Evolutionary conservation across 192 early-diverging fungal genomes (phyloP).

Genomic region (Coemansia sp.): DNA sequence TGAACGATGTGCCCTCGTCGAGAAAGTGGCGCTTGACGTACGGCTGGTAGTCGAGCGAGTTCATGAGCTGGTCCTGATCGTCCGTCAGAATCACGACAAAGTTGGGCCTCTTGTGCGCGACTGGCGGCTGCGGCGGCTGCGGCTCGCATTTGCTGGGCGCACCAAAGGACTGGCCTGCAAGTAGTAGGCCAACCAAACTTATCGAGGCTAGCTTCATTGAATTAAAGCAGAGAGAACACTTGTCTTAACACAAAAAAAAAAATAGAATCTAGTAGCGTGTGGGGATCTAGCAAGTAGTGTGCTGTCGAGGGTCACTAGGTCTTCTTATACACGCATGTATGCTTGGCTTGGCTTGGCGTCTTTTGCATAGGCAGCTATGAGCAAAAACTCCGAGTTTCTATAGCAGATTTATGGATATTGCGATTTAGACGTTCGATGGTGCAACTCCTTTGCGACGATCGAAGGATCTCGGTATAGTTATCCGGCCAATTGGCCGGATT

Average conservation of each 20-base stretch:
- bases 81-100: conserved; percentile 69
- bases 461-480: neutral
- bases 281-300: neutral
- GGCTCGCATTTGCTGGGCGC: neutral
- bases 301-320: neutral
- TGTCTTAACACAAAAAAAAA: neutral
- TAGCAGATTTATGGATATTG: neutral
- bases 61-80: too few relatives aligned
- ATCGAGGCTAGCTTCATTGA: neutral
- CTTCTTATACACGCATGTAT: neutral
- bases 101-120: conserved; percentile 58
- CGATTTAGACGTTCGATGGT: neutral
- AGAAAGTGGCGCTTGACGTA: too few relatives aligned
- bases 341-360: neutral
- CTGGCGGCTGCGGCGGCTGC: neutral
- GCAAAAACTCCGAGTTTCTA: too few relatives aligned
- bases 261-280: neutral
- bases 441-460: neutral
- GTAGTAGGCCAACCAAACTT: neutral
- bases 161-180: neutral
- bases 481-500: neutral
- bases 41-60: too few relatives aligned
- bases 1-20: too few relatives aligned
- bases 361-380: neutral
- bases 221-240: neutral